Base-by-base conservation (phyloP, 2,329 filamentous ascomycete genomes). In the Diaporthe australafricana region DNA sequence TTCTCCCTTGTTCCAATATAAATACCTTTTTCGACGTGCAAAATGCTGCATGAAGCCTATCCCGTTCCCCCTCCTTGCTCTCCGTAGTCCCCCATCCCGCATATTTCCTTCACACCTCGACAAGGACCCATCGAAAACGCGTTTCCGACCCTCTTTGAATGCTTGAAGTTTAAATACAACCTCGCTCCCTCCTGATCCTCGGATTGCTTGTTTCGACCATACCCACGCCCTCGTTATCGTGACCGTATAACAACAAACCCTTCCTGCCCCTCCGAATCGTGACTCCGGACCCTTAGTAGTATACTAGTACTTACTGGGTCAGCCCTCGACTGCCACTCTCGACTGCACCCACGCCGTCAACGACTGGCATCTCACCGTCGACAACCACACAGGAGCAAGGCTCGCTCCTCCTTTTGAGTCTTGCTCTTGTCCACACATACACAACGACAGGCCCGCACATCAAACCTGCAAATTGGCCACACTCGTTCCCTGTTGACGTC, bases 131-230 rank as follows among this genome's bases (percentile, higher is more conserved):
- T 69, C 53, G 30, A 63, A 63, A 48, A 63, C 60, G 42, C 57
- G 42, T 55, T 68, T 68, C 65, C 32, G 53, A 56, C 52, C 50
- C 66, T 60, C 66, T 69, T 56, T 70, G n/a, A n/a, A 30, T 65
- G 68, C 68, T 65, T 70, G 68, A 70, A 65, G 68, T 35, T 70
- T 70, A 53, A 65, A 66, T 52, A 70, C 30, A 50, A 47, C 42
- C 38, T 70, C 55, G 42, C 42, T 66, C 56, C 56, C 56, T 69
- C 68, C 30, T 55, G 48, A 35, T 62, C 35, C 35, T 63, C 45
- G 55, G 40, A 42, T 30, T 35, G 65, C 68, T 45, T 47, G 38
- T 52, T 42, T 53, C 22, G 32, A 52, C 55, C 68, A 40, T 25
- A 50, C 6, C 52, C 16, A n/a, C 22, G 40, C 53, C 65, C 35